Evolutionary conservation across 1,284 basidiomycete species (phyloP).

Genomic region (Chondrostereum purpureum): DNA sequence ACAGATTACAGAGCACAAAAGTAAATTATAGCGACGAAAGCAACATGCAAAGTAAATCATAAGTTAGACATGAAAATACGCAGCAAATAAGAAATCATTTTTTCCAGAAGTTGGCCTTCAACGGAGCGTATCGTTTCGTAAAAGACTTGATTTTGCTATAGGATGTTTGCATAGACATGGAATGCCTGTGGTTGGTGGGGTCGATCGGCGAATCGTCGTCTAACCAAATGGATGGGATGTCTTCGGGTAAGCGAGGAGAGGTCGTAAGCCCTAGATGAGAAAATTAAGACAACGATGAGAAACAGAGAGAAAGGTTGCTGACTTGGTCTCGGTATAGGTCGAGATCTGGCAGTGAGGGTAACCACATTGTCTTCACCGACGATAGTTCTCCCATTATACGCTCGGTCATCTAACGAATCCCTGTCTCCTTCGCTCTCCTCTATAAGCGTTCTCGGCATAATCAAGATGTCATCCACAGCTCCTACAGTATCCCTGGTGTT

Average conservation of each 20-base stretch:
- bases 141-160: neutral
- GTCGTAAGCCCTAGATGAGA: too few relatives aligned
- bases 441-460: neutral
- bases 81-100: too few relatives aligned
- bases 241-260: neutral
- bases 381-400: neutral
- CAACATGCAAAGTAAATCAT: too few relatives aligned
- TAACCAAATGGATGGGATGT: slow-evolving; percentile 3
- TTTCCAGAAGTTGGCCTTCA: neutral
- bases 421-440: neutral
- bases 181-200: neutral
- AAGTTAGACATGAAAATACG: too few relatives aligned
- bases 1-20: too few relatives aligned
- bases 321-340: neutral
- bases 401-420: neutral
- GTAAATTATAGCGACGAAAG: too few relatives aligned
- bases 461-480: neutral
- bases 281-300: too few relatives aligned
- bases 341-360: neutral
- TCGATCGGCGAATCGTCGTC: neutral
- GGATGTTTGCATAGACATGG: neutral
- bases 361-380: neutral
- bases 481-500: too few relatives aligned
- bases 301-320: neutral
- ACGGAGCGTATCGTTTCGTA: slow-evolving; percentile 4